Evolutionary conservation across 495 filamentous ascomycete genomes (phyloP), one percentile per base, ranked within the genome.

Genomic region (Daldinia grandis): DNA sequence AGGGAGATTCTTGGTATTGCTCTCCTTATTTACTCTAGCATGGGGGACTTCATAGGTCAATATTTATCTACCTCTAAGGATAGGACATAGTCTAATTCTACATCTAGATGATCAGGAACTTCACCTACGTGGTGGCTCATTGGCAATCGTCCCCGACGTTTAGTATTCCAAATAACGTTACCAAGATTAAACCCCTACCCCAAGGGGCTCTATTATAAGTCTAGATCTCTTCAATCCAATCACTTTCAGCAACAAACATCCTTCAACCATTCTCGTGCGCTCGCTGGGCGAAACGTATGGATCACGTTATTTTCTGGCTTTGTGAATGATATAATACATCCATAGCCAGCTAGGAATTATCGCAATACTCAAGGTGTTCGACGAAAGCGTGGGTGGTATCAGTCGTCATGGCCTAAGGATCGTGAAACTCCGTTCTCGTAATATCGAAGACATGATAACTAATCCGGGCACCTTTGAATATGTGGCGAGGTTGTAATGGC

Each of bases 311-410:
- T 6, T 58, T 0, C 10, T 14, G 19, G 10, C 30, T 21, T 35
- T 8, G 17, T 31, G 28, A 27, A 19, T n/a, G 19, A 5, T 38
- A 21, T 12, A 25, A 35, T 42, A 7, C 8, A 44, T 7, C 7
- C 24, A 5, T 30, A 24, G 35, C 24, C 28, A 60, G 44, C 21
- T 38, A 4, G 10, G 24, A 54, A 57, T 33, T 2, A 4, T 56
- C 33, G 35, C n/a, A 8, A 59, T 25, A 44, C 12, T 38, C 49
- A 17, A 57, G 38, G 15, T 28, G 27, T 12, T 31, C 38, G 33
- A 56, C 14, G 17, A 64, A 30, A 56, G 30, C 44, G 12, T 42
- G n/a, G 14, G 58, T 62, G 19, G 12, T 51, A 54, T 31, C 27
- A 55, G 15, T 17, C 31, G 10, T 31, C 15, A 24, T 51, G 25